Evolutionary conservation across 306 rosid genomes (phyloP).

Genomic region (Cicer chorassanicum): DNA sequence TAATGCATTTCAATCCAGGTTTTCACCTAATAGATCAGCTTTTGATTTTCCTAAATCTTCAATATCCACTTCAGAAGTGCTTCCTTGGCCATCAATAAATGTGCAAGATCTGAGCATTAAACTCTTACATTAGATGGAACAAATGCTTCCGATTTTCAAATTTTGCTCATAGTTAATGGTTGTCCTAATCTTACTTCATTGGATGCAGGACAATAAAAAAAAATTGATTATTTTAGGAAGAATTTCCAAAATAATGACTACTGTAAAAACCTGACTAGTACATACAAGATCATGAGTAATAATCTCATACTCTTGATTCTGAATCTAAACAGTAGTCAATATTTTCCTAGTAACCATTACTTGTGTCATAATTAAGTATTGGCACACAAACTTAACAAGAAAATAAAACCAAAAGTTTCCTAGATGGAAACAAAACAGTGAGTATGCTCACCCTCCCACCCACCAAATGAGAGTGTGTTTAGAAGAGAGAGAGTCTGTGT

Average conservation of each 20-base stretch:
- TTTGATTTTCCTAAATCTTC: conserved; percentile 66
- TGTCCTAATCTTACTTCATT: conserved; percentile 13
- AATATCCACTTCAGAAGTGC: conserved; percentile 62
- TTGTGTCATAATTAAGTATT: neutral
- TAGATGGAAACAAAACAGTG: conserved; percentile 15
- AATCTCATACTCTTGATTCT: conserved; percentile 1
- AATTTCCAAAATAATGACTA: conserved; percentile 17
- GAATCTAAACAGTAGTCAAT: neutral
- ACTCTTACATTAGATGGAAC: conserved; percentile 42
- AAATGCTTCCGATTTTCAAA: conserved; percentile 27
- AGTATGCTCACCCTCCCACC: conserved; percentile 9
- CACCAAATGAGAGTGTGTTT: no score
- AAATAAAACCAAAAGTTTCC: neutral
- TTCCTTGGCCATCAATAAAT: conserved; percentile 63
- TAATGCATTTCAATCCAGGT: conserved; percentile 36
- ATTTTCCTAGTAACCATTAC: conserved; percentile 2
- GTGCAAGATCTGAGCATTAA: conserved; percentile 65
- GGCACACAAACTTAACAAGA: conserved; percentile 1
- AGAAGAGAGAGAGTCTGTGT: neutral
- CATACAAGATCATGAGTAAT: conserved; percentile 36
- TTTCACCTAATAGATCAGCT: conserved; percentile 76
- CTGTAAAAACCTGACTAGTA: neutral
- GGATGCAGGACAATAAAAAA: conserved; percentile 1
- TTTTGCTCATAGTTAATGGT: conserved; percentile 8
- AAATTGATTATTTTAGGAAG: conserved; percentile 5